phyloP scores from a whole-genome alignment of 257 asterid species.

The Fraxinus quadrangulata region DNA sequence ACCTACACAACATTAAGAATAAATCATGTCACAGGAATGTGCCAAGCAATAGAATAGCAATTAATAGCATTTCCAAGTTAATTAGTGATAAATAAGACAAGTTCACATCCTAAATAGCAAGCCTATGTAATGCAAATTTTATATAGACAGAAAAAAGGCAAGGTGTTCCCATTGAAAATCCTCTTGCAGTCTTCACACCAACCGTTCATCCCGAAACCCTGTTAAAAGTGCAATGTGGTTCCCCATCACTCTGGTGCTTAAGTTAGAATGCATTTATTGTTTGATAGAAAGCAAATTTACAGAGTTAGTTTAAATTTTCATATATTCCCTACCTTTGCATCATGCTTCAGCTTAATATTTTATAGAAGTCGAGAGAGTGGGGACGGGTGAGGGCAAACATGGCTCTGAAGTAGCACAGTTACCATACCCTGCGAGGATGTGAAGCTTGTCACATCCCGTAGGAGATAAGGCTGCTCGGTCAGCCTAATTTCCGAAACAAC shows the following conservation, averaged over 20 bases:
- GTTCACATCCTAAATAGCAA: not conserved
- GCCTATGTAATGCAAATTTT: not conserved
- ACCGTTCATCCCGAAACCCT: not conserved
- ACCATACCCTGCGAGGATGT: not conserved
- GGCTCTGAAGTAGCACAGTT: not conserved
- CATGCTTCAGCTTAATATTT: not conserved
- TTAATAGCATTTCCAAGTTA: not conserved
- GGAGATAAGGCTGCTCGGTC: not conserved
- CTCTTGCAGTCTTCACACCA: not conserved
- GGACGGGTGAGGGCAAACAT: not conserved
- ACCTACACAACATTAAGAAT: constrained; percentile 47
- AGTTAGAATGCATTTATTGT: not conserved
- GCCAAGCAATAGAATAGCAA: constrained; percentile 16
- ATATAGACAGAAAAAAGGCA: not conserved
- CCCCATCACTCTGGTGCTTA: not conserved
- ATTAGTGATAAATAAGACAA: not conserved
- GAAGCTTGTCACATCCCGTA: not conserved
- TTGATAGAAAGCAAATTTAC: not conserved
- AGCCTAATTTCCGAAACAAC: not conserved
- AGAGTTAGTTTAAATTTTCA: not conserved
- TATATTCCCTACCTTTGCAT: not conserved
- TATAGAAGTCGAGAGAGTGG: not conserved
- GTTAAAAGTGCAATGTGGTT: not conserved
- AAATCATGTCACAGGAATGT: not conserved
- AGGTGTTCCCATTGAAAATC: not conserved